A percentile compares a stretch with the other conserved stretches of the same genome.
Evolutionary conservation across 2,329 filamentous ascomycete species (phyloP).

Genomic region (Gnomoniopsis sp.): DNA sequence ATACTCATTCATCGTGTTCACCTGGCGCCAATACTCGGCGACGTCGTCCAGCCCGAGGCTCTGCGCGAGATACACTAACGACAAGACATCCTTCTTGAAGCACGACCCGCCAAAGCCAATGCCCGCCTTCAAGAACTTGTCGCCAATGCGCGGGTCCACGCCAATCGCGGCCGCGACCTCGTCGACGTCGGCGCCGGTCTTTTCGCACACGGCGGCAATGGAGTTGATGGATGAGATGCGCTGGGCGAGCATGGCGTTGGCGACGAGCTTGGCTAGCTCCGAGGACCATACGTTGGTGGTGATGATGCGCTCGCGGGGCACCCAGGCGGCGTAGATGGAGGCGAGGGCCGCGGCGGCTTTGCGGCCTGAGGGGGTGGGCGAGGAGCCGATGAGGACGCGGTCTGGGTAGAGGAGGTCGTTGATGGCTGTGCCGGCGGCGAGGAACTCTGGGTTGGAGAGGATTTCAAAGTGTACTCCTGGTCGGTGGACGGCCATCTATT

Average conservation of each 20-base stretch:
- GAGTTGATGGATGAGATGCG: conserved; percentile 79
- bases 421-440: conserved; percentile 74
- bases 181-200: conserved; percentile 70
- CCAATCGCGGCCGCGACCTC: conserved; percentile 68
- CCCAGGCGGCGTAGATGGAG: conserved; percentile 68
- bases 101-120: conserved; percentile 79
- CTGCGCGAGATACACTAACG: conserved; percentile 70
- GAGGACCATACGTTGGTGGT: conserved; percentile 74
- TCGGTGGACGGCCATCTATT: conserved; percentile 55
- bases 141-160: conserved; percentile 67
- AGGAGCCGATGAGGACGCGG: conserved; percentile 71
- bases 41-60: conserved; percentile 67
- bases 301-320: conserved; percentile 63
- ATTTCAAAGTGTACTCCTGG: conserved; percentile 69
- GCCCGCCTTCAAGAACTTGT: conserved; percentile 69
- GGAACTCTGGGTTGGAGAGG: conserved; percentile 77
- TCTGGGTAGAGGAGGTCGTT: conserved; percentile 68
- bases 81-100: conserved; percentile 78
- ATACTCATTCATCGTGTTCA: conserved; percentile 74
- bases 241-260: conserved; percentile 78
- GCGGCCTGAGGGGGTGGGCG: conserved; percentile 55
- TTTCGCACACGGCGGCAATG: conserved; percentile 76
- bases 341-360: conserved; percentile 62
- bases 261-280: conserved; percentile 74
- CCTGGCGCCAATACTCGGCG: conserved; percentile 70